phyloP scores from a whole-genome alignment of 306 rosid genomes.

The Casuarina glauca region DNA sequence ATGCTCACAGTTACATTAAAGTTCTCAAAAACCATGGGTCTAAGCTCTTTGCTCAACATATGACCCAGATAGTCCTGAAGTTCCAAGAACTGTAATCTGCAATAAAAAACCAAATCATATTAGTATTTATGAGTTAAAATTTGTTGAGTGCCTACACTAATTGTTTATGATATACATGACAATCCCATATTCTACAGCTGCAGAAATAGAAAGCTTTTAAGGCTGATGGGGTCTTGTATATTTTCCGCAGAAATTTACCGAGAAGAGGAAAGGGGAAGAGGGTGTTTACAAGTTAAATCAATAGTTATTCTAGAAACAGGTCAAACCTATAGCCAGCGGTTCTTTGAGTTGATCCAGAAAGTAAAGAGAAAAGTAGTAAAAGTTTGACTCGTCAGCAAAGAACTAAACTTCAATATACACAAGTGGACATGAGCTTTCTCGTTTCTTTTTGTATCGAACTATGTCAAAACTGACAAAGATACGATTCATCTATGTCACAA shows the following conservation, averaged over 20 bases:
- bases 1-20: conserved; percentile 34
- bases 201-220: conserved; percentile 9
- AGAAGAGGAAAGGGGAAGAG: not conserved
- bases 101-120: conserved; percentile 25
- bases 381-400: not conserved
- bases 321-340: not conserved
- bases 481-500: not conserved
- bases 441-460: not conserved
- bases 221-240: conserved; percentile 1
- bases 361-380: not conserved
- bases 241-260: not conserved
- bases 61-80: conserved; percentile 96
- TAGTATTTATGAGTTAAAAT: not conserved
- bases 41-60: conserved; percentile 91
- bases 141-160: no score
- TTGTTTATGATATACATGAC: not conserved
- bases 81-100: conserved; percentile 94
- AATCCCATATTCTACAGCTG: not conserved
- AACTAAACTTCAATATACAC: not conserved
- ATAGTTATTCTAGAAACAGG: conserved; percentile 1
- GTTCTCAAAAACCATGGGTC: conserved; percentile 28
- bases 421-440: not conserved
- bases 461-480: not conserved
- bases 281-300: not conserved
- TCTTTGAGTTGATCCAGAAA: not conserved